Base-by-base conservation (phyloP, 2,329 filamentous ascomycete species). In the Stagonosporopsis chrysanthemi region DNA sequence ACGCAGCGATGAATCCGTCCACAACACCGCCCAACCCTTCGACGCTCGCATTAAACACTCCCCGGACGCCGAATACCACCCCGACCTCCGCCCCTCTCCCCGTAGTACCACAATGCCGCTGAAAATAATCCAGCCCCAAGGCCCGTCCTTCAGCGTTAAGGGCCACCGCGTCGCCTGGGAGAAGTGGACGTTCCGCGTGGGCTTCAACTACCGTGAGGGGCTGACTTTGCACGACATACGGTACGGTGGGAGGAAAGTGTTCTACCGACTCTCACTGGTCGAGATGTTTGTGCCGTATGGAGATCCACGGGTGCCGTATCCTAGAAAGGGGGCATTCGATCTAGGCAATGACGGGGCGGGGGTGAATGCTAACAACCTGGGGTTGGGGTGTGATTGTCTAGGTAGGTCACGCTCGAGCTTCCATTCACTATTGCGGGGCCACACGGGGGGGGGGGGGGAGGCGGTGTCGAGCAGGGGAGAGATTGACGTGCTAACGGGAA, bases 221-320 rank as follows among this genome's bases (percentile, higher is more conserved):
- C 61, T 79, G 11, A 78, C 75, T 1, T 65, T 81, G 2, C 77
- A 79, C 45, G 74, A 81, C 41, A 64, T 80, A 12, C 65, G 69
- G 9, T 80, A 79, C 49, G 75, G 77, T 41, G 65, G 67, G 1
- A 73, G 76, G 2, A 76, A 68, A 29, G 45, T 79, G 7, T 80
- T 80, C 62, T 79, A 80, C 50, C 72, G 78, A 1, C 61, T 81
- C 2, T 77, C 75, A 2, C 62, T 80, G 9, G 69, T 75, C 5
- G 78, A 81, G 64, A 80, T 81, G 78, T 78, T 79, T 45, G 79
- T 80, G 1, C 79, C 78, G 0, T 81, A 81, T 42, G 79, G 74
- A 0, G 78, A 80, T 48, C 72, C 72, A 7, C 74, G 78, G 2
- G 62, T 68, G 26, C 79, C 79, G 2, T 80, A 76, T 56, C 74